A percentile compares a stretch with the other conserved stretches of the same genome.
Evolutionary conservation across 2,329 filamentous ascomycete genomes (phyloP).

Genomic region (Diplodia intermedia): DNA sequence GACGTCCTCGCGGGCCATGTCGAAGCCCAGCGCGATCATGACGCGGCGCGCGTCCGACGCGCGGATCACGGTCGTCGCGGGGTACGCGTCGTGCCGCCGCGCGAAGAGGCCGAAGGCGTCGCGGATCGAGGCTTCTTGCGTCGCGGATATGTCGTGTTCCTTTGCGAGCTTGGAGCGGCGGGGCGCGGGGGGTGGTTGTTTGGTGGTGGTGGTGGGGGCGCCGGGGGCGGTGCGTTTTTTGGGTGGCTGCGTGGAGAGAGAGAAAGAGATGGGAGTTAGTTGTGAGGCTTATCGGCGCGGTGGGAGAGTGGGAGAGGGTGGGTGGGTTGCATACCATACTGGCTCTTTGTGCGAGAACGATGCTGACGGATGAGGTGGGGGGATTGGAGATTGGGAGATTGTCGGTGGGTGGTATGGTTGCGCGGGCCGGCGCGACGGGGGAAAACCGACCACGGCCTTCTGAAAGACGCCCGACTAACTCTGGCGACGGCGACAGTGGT

Average conservation of each 20-base stretch:
- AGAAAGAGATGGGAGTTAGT: not conserved
- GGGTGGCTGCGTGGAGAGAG: not conserved
- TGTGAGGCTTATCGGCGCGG: not conserved
- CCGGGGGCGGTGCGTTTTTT: not conserved
- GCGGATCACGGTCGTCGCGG: constrained; percentile 48
- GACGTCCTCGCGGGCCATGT: constrained; percentile 71
- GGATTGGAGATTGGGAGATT: too few species aligned
- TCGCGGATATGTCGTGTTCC: constrained; percentile 83
- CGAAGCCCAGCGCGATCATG: constrained; percentile 67
- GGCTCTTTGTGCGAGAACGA: not conserved
- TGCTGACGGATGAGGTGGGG: too few species aligned
- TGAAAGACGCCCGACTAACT: not conserved
- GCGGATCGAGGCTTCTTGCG: constrained; percentile 87
- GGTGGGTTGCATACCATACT: not conserved
- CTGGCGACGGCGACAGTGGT: not conserved
- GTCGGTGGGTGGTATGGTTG: too few species aligned
- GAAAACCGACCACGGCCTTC: not conserved
- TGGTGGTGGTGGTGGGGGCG: not conserved
- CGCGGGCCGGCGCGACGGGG: not conserved
- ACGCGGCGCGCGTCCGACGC: constrained; percentile 56
- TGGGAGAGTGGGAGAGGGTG: not conserved
- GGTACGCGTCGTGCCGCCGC: constrained; percentile 67
- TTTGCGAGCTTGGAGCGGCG: constrained; percentile 89
- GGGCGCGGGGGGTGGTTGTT: not conserved
- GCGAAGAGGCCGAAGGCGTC: constrained; percentile 87